phyloP scores from a whole-genome alignment of 306 rosid species.

The Vigna mungo region DNA sequence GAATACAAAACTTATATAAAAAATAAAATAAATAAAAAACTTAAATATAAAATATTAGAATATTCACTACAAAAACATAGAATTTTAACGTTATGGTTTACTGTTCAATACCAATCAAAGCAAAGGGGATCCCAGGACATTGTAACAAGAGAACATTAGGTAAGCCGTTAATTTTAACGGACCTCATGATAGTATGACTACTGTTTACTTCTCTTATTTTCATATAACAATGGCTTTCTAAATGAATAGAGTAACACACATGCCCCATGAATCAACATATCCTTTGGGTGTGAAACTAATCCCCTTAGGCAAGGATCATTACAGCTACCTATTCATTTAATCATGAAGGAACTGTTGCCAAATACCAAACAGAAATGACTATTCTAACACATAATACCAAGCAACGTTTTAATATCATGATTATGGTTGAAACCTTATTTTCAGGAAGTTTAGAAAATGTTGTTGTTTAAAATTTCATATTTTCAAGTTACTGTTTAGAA shows the following conservation, averaged over 20 bases:
- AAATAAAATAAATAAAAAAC: too few species aligned
- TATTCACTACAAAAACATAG: too few species aligned
- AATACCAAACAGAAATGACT: neutral
- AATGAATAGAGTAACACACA: neutral
- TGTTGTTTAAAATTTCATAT: neutral
- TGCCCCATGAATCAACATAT: neutral
- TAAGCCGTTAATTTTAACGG: neutral
- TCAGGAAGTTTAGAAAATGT: too few species aligned
- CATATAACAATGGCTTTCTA: neutral
- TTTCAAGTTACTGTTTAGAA: neutral
- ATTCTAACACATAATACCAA: neutral
- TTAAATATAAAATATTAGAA: too few species aligned
- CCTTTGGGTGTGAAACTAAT: neutral
- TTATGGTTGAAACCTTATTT: neutral
- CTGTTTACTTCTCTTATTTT: neutral
- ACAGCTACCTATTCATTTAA: slow-evolving; percentile 3
- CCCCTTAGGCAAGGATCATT: neutral
- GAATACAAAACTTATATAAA: too few species aligned
- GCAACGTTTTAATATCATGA: neutral
- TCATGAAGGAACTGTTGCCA: slow-evolving; percentile 10
- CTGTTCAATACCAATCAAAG: neutral
- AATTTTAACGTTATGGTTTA: too few species aligned
- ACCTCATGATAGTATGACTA: neutral
- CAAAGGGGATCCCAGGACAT: neutral
- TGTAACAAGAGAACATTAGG: neutral